A percentile compares a stretch with the other conserved stretches of the same genome.
These are phyloP conservation scores for Leptographium procerum DNA, from an alignment of 2,329 filamentous ascomycete species.

Conservation along the genomic window DNA sequence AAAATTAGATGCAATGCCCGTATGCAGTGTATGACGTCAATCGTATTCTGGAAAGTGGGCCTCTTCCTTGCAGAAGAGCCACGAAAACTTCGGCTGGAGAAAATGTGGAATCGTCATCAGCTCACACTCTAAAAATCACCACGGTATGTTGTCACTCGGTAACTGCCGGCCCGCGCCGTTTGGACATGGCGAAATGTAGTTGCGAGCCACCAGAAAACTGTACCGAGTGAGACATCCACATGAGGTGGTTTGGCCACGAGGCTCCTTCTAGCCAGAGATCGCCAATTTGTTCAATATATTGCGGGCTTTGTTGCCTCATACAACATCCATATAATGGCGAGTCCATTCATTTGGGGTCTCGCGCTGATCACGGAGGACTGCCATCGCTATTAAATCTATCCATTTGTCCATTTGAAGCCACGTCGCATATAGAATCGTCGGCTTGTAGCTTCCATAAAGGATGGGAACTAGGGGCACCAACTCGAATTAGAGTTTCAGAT, in stretches of 20 bases:
- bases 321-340: too few species aligned
- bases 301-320: too few species aligned
- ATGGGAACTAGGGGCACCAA: too few species aligned
- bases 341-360: too few species aligned
- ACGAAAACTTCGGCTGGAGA: background rate
- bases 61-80: too few species aligned
- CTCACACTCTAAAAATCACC: background rate
- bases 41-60: background rate
- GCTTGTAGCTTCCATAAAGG: too few species aligned
- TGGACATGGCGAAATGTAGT: background rate
- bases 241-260: background rate
- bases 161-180: background rate
- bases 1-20: background rate
- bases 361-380: too few species aligned
- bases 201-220: background rate
- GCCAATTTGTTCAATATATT: background rate
- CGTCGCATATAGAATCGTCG: too few species aligned
- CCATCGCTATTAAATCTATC: too few species aligned
- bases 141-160: background rate
- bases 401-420: too few species aligned
- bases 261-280: background rate
- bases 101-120: background rate
- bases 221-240: background rate
- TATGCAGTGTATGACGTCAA: background rate
- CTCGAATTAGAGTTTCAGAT: too few species aligned